A percentile compares a stretch with the other conserved stretches of the same genome.
Conservation (phyloP, 306 rosid genomes). For the Canavalia gladiata region DNA sequence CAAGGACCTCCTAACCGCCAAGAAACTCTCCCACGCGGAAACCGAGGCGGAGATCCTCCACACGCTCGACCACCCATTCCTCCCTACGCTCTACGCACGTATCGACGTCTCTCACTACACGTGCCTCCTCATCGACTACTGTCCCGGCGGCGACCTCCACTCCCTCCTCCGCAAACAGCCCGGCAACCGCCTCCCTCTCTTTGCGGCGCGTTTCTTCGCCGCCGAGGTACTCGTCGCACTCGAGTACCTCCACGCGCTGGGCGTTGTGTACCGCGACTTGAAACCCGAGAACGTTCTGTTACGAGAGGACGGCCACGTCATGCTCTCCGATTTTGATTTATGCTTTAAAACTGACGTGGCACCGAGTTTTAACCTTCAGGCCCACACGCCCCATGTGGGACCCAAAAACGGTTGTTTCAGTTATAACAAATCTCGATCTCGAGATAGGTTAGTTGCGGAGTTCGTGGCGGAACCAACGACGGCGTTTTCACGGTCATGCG, state of each 20-base stretch:
- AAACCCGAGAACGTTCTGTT: conserved; percentile 88
- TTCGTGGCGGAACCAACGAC: conserved; percentile 83
- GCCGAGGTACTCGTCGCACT: conserved; percentile 83
- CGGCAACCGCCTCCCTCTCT: conserved; percentile 43
- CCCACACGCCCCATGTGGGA: neutral
- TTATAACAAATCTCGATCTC: neutral
- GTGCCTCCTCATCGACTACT: conserved; percentile 89
- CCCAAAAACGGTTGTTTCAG: conserved; percentile 49
- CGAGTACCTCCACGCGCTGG: conserved; percentile 87
- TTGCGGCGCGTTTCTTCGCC: conserved; percentile 71
- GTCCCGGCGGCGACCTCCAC: conserved; percentile 90
- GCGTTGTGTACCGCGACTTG: conserved; percentile 81
- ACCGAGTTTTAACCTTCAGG: conserved; percentile 49
- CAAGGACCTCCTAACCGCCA: conserved; percentile 64
- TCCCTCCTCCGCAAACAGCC: conserved; percentile 74
- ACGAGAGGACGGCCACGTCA: conserved; percentile 89
- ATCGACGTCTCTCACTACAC: conserved; percentile 88
- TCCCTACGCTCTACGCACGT: conserved; percentile 91
- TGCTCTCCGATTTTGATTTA: conserved; percentile 92
- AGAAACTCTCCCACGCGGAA: conserved; percentile 72
- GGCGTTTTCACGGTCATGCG: conserved; percentile 84
- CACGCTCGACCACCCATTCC: conserved; percentile 87
- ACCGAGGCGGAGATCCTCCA: conserved; percentile 79
- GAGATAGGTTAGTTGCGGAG: conserved; percentile 50
- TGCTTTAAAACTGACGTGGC: conserved; percentile 79